These are phyloP conservation scores for Gyrodon lividus DNA, from an alignment of 768 basidiomycete genomes.

Conservation along the genomic window DNA sequence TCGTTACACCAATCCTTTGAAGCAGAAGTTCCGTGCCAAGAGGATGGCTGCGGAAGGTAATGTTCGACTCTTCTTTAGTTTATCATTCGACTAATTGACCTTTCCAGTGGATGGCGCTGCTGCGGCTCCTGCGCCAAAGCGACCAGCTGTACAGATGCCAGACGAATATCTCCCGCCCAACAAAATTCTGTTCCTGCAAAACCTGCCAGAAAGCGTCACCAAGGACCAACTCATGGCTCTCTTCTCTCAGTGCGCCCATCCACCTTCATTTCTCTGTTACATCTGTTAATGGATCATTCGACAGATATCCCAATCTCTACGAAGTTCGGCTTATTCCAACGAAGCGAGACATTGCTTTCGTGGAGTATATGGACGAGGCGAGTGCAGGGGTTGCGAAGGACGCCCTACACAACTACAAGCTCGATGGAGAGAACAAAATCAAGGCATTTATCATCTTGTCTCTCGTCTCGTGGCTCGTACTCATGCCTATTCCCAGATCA, in stretches of 20 bases:
- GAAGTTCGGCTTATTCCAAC: conserved; percentile 99
- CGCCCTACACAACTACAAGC: conserved; percentile 94
- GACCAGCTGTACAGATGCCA: conserved; percentile 92
- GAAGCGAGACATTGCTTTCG: conserved; percentile 97
- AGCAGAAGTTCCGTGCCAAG: conserved; percentile 81
- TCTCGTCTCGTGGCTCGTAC: not conserved
- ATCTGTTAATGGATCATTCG: conserved; percentile 1
- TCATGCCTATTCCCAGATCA: conserved; percentile 47
- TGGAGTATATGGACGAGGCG: conserved; percentile 93
- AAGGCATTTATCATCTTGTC: conserved; percentile 56
- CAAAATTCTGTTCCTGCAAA: conserved; percentile 98
- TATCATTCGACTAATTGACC: conserved; percentile 1
- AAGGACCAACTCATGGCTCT: conserved; percentile 89
- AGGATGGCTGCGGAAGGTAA: conserved; percentile 77
- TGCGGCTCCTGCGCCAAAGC: conserved; percentile 64
- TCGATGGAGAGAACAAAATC: conserved; percentile 98
- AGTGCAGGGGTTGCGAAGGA: conserved; percentile 92
- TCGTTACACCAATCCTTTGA: conserved; percentile 86
- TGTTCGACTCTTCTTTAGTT: conserved; percentile 2
- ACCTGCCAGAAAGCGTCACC: conserved; percentile 88
- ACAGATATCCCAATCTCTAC: conserved; percentile 89
- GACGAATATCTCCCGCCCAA: conserved; percentile 99
- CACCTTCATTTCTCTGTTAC: not conserved
- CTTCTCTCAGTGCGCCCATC: conserved; percentile 77
- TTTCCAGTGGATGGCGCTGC: conserved; percentile 65